Conservation (phyloP, 345 rosid genomes). For the Zanthoxylum bungeanum region DNA sequence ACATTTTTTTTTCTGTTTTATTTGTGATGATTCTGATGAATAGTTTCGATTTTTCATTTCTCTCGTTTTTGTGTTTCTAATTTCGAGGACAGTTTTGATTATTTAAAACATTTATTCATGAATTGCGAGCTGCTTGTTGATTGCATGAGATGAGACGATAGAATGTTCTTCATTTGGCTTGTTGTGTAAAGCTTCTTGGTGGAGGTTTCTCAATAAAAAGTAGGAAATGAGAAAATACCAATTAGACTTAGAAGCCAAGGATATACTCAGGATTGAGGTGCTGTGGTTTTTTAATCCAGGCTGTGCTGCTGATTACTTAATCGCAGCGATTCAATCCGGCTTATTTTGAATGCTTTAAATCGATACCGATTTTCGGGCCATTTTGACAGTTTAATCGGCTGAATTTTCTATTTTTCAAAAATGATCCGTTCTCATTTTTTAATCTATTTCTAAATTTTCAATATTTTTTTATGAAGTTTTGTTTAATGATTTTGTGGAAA, state of each 20-base stretch:
- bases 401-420: too few relatives aligned
- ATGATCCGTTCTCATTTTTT: too few relatives aligned
- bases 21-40: not conserved
- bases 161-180: not conserved
- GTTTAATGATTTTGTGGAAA: too few relatives aligned
- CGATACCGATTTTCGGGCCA: too few relatives aligned
- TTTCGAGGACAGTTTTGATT: not conserved
- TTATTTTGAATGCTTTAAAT: too few relatives aligned
- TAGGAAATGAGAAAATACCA: not conserved
- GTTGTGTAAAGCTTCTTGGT: not conserved
- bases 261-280: not conserved
- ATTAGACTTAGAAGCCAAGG: not conserved
- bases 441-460: too few relatives aligned
- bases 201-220: not conserved
- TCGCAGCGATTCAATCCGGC: too few relatives aligned
- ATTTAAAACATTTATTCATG: not conserved
- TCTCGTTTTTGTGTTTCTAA: not conserved
- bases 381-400: too few relatives aligned
- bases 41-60: not conserved
- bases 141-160: not conserved
- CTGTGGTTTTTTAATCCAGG: not conserved
- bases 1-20: not conserved
- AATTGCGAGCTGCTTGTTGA: not conserved
- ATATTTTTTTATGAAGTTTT: too few relatives aligned
- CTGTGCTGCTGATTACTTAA: too few relatives aligned